Conservation (phyloP, 257 asterid species). For the Solanum arcanum region DNA sequence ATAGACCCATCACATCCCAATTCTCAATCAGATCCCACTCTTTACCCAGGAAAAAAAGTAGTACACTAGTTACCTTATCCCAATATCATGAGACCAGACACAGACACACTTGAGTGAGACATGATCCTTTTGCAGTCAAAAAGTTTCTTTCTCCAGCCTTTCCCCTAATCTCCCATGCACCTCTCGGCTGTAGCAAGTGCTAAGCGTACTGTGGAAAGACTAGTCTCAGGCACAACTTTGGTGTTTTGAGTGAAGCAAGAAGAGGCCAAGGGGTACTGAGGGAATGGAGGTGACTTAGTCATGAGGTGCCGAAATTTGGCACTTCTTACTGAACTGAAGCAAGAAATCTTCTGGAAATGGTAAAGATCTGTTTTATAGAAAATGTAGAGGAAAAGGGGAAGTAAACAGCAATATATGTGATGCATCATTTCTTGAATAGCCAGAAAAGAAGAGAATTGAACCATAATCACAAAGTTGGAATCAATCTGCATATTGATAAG, state of each 20-base stretch:
- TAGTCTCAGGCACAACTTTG: not conserved
- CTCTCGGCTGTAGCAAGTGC: not conserved
- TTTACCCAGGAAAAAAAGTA: not conserved
- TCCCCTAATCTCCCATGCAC: not conserved
- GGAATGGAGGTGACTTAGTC: not conserved
- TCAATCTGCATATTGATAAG: not conserved
- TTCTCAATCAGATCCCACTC: not conserved
- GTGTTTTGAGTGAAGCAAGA: not conserved
- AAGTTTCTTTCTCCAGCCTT: not conserved
- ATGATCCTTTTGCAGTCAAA: not conserved
- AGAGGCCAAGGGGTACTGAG: not conserved
- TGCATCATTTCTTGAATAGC: not conserved
- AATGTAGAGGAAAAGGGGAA: not conserved
- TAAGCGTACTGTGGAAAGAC: not conserved
- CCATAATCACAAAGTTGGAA: not conserved
- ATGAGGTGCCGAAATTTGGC: not conserved
- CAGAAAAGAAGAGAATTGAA: not conserved
- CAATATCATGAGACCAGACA: not conserved
- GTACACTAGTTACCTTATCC: not conserved
- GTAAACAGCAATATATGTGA: not conserved
- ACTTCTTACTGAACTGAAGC: not conserved
- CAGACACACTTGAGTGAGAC: not conserved
- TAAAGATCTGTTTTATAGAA: not conserved
- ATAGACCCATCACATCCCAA: not conserved
- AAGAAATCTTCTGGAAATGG: not conserved